phyloP scores from a whole-genome alignment of 768 basidiomycete genomes.

The Dentipellis sp. region DNA sequence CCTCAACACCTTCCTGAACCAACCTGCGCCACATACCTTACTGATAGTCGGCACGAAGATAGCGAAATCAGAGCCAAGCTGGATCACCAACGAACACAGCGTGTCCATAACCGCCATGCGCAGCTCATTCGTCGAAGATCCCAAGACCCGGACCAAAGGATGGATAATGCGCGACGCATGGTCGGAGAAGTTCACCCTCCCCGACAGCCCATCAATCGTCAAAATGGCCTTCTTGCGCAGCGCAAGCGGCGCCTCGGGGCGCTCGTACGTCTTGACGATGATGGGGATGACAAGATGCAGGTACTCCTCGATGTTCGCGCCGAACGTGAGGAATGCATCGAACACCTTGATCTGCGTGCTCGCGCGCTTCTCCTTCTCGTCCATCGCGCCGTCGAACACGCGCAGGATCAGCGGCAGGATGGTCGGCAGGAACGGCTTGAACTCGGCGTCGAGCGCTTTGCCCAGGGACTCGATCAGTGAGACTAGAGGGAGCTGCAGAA shows the following conservation, averaged over 20 bases:
- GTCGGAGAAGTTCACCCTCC: slow-evolving; percentile 94
- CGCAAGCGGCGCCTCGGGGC: slow-evolving; percentile 58
- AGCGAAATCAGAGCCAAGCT: slow-evolving; percentile 93
- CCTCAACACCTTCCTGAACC: too few relatives aligned
- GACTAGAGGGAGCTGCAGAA: slow-evolving; percentile 86
- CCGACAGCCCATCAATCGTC: slow-evolving; percentile 83
- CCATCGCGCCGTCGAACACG: slow-evolving; percentile 83
- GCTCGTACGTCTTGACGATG: slow-evolving; percentile 86
- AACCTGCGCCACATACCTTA: slow-evolving; percentile 46
- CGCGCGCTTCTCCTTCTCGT: slow-evolving; percentile 77
- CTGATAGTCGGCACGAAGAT: slow-evolving; percentile 97
- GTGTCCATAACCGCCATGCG: slow-evolving; percentile 87
- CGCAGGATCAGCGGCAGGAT: slow-evolving; percentile 85
- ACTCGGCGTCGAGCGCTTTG: slow-evolving; percentile 91
- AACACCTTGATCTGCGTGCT: slow-evolving; percentile 84
- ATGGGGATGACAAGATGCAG: slow-evolving; percentile 94
- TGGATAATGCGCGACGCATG: slow-evolving; percentile 97
- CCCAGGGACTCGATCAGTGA: slow-evolving; percentile 88
- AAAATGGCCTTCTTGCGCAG: slow-evolving; percentile 86
- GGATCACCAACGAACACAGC: slow-evolving; percentile 82
- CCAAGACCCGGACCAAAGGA: slow-evolving; percentile 83
- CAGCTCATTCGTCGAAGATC: slow-evolving; percentile 65
- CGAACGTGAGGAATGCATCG: slow-evolving; percentile 91
- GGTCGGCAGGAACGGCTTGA: slow-evolving; percentile 90
- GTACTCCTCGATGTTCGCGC: slow-evolving; percentile 95